Evolutionary conservation across 139 green algal genomes (phyloP), one percentile per base, ranked within the genome.

Genomic region (Yamagishiella unicocca): DNA sequence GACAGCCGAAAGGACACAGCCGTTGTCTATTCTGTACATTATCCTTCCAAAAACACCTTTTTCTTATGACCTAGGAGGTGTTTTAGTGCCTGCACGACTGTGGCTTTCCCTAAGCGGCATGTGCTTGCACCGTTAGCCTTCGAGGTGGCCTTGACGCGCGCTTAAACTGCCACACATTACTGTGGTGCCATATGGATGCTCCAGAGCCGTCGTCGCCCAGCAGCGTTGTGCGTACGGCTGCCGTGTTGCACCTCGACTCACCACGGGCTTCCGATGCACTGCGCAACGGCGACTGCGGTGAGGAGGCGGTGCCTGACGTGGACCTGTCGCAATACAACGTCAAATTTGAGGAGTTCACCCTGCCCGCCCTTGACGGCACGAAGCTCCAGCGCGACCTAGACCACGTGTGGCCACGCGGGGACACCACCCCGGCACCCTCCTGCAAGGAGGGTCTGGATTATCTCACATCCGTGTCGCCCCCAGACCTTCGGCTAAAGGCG

Each of bases 171-270:
- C n/a, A n/a, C n/a, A n/a, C n/a, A n/a, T n/a, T n/a, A n/a, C n/a
- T n/a, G n/a, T n/a, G n/a, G n/a, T n/a, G n/a, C n/a, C n/a, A n/a
- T n/a, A n/a, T n/a, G n/a, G n/a, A n/a, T n/a, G n/a, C n/a, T n/a
- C n/a, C n/a, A n/a, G n/a, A n/a, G n/a, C n/a, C n/a, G n/a, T n/a
- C 55, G n/a, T 8, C 55, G 62, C 62, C 58, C 58, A 67, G 19
- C 40, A 19, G 37, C 17, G 5, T 33, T 31, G 70, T 54, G 14
- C 70, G 70, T 55, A 78, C 37, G 38, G 70, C 70, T 0, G 70
- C 70, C 17, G 70, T 78, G 37, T 38, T 78, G 70, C 70, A 35
- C 70, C 27, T 78, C 24, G 70, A 53, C 21, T 78, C 70, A 24
- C 70, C 70, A 3, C 70, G 70, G 38, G 54, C 8, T 33, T 71